A percentile compares a stretch with the other conserved stretches of the same genome.
These are phyloP conservation scores for Fraxinus paxiana DNA, from an alignment of 305 asterid genomes.

Conservation along the genomic window DNA sequence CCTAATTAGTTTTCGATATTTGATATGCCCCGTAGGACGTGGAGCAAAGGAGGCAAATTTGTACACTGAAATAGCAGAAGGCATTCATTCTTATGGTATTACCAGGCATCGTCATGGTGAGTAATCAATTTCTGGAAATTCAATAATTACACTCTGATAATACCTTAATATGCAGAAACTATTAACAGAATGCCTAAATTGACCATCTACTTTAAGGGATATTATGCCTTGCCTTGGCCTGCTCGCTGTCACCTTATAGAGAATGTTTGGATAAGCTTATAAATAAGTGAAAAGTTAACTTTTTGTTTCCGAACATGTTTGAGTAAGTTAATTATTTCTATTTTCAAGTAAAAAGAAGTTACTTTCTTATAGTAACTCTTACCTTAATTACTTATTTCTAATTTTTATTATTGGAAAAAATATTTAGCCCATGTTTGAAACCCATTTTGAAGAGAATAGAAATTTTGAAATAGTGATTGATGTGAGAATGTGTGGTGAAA, in stretches of 20 bases:
- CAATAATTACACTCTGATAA: background rate
- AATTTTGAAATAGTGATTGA: too few relatives aligned
- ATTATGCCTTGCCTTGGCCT: background rate
- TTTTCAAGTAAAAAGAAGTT: background rate
- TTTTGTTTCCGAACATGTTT: background rate
- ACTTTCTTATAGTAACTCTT: background rate
- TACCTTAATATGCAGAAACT: background rate
- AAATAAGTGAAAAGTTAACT: background rate
- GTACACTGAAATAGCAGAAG: constrained; percentile 94
- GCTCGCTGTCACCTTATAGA: background rate
- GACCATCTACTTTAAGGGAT: background rate
- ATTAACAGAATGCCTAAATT: background rate
- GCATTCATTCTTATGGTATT: constrained; percentile 83
- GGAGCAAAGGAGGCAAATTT: constrained; percentile 93
- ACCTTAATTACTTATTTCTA: background rate
- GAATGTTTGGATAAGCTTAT: background rate
- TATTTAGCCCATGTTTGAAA: background rate
- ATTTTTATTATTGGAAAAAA: background rate
- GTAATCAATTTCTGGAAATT: constrained; percentile 21
- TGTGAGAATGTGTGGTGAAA: too few relatives aligned
- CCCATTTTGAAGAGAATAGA: too few relatives aligned
- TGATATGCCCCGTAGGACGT: constrained; percentile 52
- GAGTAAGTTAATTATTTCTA: background rate
- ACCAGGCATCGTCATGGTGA: constrained; percentile 92
- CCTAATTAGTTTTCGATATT: constrained; percentile 20